A percentile compares a stretch with the other conserved stretches of the same genome.
Conservation (phyloP, 108 stramenopile species). For the Poteriospumella lacustris region DNA sequence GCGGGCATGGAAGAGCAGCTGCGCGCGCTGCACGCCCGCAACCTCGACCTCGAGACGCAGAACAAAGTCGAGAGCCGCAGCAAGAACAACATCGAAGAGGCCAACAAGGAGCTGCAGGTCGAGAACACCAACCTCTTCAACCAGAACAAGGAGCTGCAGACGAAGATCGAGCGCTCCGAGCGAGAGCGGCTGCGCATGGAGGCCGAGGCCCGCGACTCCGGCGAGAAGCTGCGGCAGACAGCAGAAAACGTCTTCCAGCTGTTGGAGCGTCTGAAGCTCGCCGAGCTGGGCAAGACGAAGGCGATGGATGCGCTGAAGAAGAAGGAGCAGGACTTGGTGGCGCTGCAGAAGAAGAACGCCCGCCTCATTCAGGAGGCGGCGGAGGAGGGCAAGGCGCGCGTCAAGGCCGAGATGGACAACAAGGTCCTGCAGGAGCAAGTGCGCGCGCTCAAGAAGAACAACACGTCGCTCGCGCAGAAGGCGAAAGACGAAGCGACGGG, state of each 20-base stretch:
- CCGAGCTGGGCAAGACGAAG: slow-evolving; percentile 73
- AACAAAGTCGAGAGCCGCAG: slow-evolving; percentile 67
- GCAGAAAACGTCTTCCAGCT: slow-evolving; percentile 79
- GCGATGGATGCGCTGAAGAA: slow-evolving; percentile 66
- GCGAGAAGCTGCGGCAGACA: slow-evolving; percentile 73
- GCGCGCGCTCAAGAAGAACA: slow-evolving; percentile 65
- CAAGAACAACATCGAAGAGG: slow-evolving; percentile 58
- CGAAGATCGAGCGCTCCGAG: slow-evolving; percentile 55
- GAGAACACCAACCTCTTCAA: slow-evolving; percentile 56
- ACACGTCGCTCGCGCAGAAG: slow-evolving; percentile 60
- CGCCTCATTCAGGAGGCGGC: slow-evolving; percentile 64
- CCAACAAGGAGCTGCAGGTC: slow-evolving; percentile 57
- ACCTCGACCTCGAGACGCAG: slow-evolving; percentile 67
- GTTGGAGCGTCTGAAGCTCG: slow-evolving; percentile 71
- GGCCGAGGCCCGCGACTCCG: slow-evolving; percentile 67
- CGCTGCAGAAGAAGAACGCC: slow-evolving; percentile 63
- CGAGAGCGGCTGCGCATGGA: slow-evolving; percentile 69
- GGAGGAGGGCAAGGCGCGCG: slow-evolving; percentile 61
- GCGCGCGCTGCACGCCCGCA: slow-evolving; percentile 56
- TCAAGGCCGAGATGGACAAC: slow-evolving; percentile 63
- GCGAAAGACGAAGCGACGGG: slow-evolving; percentile 60
- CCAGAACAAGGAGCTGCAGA: slow-evolving; percentile 54
- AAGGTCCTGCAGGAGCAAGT: slow-evolving; percentile 65
- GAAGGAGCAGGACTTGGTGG: slow-evolving; percentile 68
- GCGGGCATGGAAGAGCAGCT: slow-evolving; percentile 67